Evolutionary conservation across 2,329 filamentous ascomycete species (phyloP).

Genomic region (Neofusicoccum parvum): DNA sequence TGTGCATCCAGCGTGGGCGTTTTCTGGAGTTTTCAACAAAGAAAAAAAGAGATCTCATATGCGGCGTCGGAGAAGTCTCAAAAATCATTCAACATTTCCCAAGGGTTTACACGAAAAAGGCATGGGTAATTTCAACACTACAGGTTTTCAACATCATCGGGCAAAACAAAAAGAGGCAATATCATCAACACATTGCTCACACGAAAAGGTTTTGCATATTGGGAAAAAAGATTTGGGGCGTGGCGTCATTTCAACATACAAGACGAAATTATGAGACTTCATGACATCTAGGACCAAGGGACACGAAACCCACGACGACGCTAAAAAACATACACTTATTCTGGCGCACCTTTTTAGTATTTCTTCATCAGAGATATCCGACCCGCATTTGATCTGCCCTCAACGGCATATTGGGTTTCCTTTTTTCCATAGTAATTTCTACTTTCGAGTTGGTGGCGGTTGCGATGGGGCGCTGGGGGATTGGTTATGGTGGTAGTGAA

Average conservation of each 20-base stretch:
- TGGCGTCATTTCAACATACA: slow-evolving; percentile 8
- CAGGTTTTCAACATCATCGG: not conserved
- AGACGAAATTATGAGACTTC: slow-evolving; percentile 11
- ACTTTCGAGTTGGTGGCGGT: not conserved
- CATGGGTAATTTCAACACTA: slow-evolving; percentile 10
- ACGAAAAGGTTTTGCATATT: slow-evolving; percentile 7
- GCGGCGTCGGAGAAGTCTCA: slow-evolving; percentile 10
- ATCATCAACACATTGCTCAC: not conserved
- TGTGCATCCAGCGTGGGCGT: slow-evolving; percentile 22
- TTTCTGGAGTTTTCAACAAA: slow-evolving; percentile 21
- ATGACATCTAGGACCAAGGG: not conserved
- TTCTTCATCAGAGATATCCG: slow-evolving; percentile 18
- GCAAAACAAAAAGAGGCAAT: not conserved
- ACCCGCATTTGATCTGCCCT: slow-evolving; percentile 5
- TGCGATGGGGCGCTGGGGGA: too few species aligned
- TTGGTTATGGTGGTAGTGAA: too few species aligned
- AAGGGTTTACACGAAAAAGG: not conserved
- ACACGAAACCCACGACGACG: not conserved
- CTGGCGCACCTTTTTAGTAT: not conserved
- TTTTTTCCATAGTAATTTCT: not conserved
- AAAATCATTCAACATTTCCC: slow-evolving; percentile 9
- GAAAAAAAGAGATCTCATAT: slow-evolving; percentile 1
- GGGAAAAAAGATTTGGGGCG: not conserved
- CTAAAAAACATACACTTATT: not conserved
- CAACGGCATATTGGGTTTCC: slow-evolving; percentile 10